Evolutionary conservation across 208 protist species (phyloP), one percentile per base, ranked within the genome.

Genomic region (Porcisia hertigi): DNA sequence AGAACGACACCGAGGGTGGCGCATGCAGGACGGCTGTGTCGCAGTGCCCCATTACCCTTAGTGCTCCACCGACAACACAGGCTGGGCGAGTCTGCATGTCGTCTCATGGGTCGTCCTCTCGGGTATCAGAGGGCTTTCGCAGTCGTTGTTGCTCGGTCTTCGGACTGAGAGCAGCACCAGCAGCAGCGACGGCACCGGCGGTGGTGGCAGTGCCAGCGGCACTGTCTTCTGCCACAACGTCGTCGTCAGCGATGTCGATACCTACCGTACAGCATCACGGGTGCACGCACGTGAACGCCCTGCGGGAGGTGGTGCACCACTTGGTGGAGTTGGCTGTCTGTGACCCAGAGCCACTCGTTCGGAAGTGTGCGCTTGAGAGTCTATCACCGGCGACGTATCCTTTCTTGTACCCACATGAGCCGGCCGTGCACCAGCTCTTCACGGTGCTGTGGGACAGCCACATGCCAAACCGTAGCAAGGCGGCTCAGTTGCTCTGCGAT

Each of bases 321-420:
- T 69, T 96, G 14, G 88, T 94, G 54, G 86, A 88, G 65, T 73
- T 92, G 69, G 89, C 92, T 12, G 83, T 92, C 5, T 86, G 86
- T 59, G 92, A 96, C 69, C 88, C 89, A 1, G 89, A 94, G 82
- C 82, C 80, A 62, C 76, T 80, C 23, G 86, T 96, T 69, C 89
- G 92, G 47, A 75, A 83, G 62, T 73, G 73, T 14, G 92, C 92
- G 25, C 81, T 96, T 23, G 79, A 81, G 59, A 88, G 67, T 52
- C 72, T 95, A 45, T 75, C 84, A 8, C 73, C 75, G 0, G 85
- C 89, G 49, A 90, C 87, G 16, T 84, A 89, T 74, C 87, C 91
- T 74, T 82, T 93, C n/a, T 70, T 96, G 5, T 94, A 86, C 77
- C 83, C 88, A 14, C 87, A 96, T 73, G 81, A 82, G 43, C 69